Percentiles rank a stretch among this genome's conserved stretches.
Conservation (phyloP, 1,139 yeast species). For the Magnusiomyces ingens region DNA sequence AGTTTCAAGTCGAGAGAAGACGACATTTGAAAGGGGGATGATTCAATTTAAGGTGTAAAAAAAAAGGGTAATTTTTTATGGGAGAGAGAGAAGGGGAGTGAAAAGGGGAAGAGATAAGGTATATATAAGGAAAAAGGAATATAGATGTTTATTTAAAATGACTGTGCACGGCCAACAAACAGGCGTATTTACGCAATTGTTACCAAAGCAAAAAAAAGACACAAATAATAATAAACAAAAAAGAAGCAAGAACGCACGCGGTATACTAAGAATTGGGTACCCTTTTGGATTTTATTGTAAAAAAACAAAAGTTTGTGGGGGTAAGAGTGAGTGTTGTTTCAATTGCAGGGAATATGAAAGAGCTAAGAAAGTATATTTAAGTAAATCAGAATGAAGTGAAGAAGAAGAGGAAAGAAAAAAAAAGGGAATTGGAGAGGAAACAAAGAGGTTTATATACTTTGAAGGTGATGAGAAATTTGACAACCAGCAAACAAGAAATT, state of each 20-base stretch:
- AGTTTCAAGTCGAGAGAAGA: conserved; percentile 21
- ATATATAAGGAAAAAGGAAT: too few species aligned
- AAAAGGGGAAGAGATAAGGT: background rate
- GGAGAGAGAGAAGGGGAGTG: conserved; percentile 1
- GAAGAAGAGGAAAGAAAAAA: conserved; percentile 51
- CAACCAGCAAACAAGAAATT: conserved; percentile 25
- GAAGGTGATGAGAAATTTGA: too few species aligned
- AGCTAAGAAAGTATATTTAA: too few species aligned
- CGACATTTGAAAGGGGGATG: background rate
- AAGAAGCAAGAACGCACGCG: background rate
- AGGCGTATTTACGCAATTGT: too few species aligned
- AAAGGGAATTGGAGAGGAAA: conserved; percentile 32
- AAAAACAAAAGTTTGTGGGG: background rate
- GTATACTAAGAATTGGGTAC: background rate
- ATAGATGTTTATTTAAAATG: too few species aligned
- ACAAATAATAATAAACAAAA: background rate
- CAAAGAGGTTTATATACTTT: conserved; percentile 22
- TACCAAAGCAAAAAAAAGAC: background rate
- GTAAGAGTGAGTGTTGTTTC: background rate
- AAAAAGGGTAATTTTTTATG: too few species aligned
- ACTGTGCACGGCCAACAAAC: too few species aligned
- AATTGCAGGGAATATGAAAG: background rate
- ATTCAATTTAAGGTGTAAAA: background rate
- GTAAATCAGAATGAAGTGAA: conserved; percentile 34
- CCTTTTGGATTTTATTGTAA: background rate